phyloP scores from a whole-genome alignment of 2,329 filamentous ascomycete species.

The Fusarium siculi region DNA sequence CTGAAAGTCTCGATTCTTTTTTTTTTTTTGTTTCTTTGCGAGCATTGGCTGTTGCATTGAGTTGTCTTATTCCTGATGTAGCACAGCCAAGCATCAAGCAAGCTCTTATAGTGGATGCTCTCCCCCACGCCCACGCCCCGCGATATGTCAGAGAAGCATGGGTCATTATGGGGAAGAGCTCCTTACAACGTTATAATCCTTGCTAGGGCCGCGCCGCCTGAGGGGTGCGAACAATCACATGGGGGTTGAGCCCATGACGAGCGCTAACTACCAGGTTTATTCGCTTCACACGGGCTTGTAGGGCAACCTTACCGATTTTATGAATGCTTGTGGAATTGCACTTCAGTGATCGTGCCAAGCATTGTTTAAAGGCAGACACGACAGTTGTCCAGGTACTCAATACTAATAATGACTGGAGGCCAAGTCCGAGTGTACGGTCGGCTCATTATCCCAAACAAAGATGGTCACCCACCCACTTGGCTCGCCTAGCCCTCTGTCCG shows the following conservation, averaged over 20 bases:
- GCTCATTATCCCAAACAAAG: background rate
- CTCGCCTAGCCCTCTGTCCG: background rate
- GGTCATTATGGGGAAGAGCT: conserved; percentile 31
- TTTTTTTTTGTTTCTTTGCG: background rate
- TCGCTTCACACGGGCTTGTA: background rate
- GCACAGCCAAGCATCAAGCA: background rate
- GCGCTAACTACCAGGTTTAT: conserved; percentile 23
- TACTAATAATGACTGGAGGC: background rate
- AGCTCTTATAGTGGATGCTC: conserved; percentile 12
- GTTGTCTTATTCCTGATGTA: conserved; percentile 2
- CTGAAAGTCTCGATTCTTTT: background rate
- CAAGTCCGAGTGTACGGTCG: background rate
- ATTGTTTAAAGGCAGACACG: background rate
- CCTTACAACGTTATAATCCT: conserved; percentile 15
- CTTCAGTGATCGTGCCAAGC: conserved; percentile 5
- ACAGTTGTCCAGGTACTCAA: conserved; percentile 1
- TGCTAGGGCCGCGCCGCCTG: conserved; percentile 9
- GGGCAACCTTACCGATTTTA: background rate
- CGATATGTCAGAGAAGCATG: conserved; percentile 34
- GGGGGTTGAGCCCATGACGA: conserved; percentile 8
- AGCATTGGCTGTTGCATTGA: background rate
- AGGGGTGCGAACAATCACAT: conserved; percentile 27
- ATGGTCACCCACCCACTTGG: background rate
- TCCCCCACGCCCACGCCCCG: conserved; percentile 34
- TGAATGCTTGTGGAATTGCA: background rate